Evolutionary conservation across 176 grass and related monocot genomes (phyloP).

Genomic region (Pontederia crassipes): DNA sequence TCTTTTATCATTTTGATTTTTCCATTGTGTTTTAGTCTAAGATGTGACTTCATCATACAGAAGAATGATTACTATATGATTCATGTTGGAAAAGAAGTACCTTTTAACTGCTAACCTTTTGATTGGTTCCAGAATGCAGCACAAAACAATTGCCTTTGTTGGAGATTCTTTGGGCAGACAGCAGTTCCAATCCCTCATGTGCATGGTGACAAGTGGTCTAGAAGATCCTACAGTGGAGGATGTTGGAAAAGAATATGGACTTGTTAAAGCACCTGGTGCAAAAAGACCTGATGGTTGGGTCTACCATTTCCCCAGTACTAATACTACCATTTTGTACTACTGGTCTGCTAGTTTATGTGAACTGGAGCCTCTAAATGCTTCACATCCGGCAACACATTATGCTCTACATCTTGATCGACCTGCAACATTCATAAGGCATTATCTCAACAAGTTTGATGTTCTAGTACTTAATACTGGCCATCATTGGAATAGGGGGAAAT

Average conservation of each 20-base stretch:
- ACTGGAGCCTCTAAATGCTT: constrained; percentile 53
- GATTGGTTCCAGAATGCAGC: constrained; percentile 50
- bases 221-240: constrained; percentile 49
- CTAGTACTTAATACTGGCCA: constrained; percentile 94
- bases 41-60: neutral
- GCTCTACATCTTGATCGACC: constrained; percentile 89
- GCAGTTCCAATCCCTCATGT: constrained; percentile 97
- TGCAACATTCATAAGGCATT: constrained; percentile 67
- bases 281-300: constrained; percentile 90
- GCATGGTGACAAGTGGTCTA: constrained; percentile 75
- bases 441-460: constrained; percentile 59
- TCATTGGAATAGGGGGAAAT: constrained; percentile 99
- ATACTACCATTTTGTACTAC: constrained; percentile 89
- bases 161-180: constrained; percentile 96
- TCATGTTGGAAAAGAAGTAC: neutral
- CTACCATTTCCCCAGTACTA: constrained; percentile 64
- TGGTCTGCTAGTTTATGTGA: constrained; percentile 97
- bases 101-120: neutral
- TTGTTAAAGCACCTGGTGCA: constrained; percentile 71
- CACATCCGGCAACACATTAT: constrained; percentile 38
- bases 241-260: constrained; percentile 63
- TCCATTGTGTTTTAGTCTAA: neutral
- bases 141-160: constrained; percentile 87
- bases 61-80: neutral
- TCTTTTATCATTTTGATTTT: neutral